Evolutionary conservation across 129 eudicot species (phyloP).

Genomic region (Lactuca sativa): DNA sequence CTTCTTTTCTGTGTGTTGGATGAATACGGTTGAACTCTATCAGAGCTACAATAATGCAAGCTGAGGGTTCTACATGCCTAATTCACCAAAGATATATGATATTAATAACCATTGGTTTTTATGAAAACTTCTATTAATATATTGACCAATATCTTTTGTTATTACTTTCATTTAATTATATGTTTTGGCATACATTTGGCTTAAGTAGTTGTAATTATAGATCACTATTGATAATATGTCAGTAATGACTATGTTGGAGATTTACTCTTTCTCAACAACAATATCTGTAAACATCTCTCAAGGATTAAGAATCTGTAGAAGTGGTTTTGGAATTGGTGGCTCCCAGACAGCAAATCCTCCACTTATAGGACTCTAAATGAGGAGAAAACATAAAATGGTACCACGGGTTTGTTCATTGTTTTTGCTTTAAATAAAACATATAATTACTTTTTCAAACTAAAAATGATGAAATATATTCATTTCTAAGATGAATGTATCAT

Average conservation of each 20-base stretch:
- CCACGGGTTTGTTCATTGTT: too few relatives aligned
- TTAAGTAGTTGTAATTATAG: too few relatives aligned
- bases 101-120: too few relatives aligned
- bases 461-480: too few relatives aligned
- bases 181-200: too few relatives aligned
- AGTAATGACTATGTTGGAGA: not conserved
- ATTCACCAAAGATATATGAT: not conserved
- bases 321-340: conserved; percentile 9
- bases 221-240: too few relatives aligned
- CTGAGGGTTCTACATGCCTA: conserved; percentile 34
- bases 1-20: conserved; percentile 6
- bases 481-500: too few relatives aligned
- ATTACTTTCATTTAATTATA: not conserved
- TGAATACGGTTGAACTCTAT: conserved; percentile 5
- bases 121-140: too few relatives aligned
- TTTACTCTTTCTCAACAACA: not conserved
- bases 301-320: not conserved
- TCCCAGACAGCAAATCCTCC: conserved; percentile 32
- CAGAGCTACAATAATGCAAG: conserved; percentile 15
- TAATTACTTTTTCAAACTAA: too few relatives aligned
- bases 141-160: not conserved
- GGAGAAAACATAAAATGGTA: too few relatives aligned
- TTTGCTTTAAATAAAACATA: too few relatives aligned
- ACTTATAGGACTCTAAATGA: not conserved
- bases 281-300: not conserved